Evolutionary conservation across 192 early-diverging fungal species (phyloP).

Genomic region (Oehlia diaphana): DNA sequence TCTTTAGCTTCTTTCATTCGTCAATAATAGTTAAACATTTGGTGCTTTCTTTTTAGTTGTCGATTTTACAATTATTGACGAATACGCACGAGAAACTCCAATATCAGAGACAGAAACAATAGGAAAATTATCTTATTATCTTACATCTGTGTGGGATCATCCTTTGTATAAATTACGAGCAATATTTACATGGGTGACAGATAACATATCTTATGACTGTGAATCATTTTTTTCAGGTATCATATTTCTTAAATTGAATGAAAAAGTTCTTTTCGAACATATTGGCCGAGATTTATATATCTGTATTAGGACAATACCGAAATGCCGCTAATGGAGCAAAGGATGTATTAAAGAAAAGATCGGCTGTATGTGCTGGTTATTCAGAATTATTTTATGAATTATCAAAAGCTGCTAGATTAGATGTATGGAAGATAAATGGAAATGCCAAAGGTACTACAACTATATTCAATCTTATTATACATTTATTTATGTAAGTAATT

Average conservation of each 20-base stretch:
- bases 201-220: constrained; percentile 57
- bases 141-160: constrained; percentile 45
- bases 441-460: constrained; percentile 45
- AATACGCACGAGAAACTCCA: constrained; percentile 42
- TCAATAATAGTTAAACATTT: background rate
- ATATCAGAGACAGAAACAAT: constrained; percentile 33
- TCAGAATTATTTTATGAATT: constrained; percentile 53
- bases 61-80: constrained; percentile 45
- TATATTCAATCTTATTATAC: background rate
- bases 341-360: constrained; percentile 43
- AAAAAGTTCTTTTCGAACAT: background rate
- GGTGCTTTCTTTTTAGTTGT: background rate
- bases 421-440: constrained; percentile 47
- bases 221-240: constrained; percentile 21
- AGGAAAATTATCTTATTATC: constrained; percentile 38
- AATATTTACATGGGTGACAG: constrained; percentile 58
- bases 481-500: background rate
- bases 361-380: constrained; percentile 60
- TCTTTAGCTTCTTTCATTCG: background rate
- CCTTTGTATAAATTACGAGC: constrained; percentile 47
- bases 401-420: constrained; percentile 45
- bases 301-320: constrained; percentile 25
- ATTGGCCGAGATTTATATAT: background rate
- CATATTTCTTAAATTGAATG: background rate
- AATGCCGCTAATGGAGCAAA: constrained; percentile 34